Percentiles rank a stretch among this genome's conserved stretches.
phyloP scores from a whole-genome alignment of 768 basidiomycete species.

The Pleurotus citrinopileatus region DNA sequence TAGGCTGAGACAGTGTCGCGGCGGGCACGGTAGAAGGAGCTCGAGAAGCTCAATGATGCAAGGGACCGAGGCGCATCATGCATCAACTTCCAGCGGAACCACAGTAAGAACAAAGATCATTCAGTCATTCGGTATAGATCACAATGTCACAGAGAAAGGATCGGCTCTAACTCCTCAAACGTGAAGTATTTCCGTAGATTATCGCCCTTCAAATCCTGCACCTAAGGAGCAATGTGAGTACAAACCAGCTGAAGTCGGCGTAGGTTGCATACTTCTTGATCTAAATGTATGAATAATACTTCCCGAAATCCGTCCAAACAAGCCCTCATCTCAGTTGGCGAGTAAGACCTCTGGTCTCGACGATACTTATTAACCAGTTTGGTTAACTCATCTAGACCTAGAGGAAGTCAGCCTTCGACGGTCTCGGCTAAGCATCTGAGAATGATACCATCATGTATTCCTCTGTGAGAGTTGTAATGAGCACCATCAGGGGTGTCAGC shows the following conservation, averaged over 20 bases:
- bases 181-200: slow-evolving; percentile 55
- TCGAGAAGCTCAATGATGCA: too few relatives aligned
- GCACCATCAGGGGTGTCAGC: slow-evolving; percentile 33
- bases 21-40: too few relatives aligned
- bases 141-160: neutral
- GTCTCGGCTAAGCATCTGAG: neutral
- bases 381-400: slow-evolving; percentile 41
- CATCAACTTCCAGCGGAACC: too few relatives aligned
- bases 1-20: too few relatives aligned
- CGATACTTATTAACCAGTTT: slow-evolving; percentile 39
- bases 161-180: slow-evolving; percentile 37
- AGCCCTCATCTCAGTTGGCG: slow-evolving; percentile 44
- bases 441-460: slow-evolving; percentile 48
- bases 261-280: slow-evolving; percentile 61
- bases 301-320: slow-evolving; percentile 48
- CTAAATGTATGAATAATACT: slow-evolving; percentile 50
- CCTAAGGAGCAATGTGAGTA: slow-evolving; percentile 26
- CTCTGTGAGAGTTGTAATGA: slow-evolving; percentile 48
- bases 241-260: too few relatives aligned
- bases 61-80: too few relatives aligned
- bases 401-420: neutral
- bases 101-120: neutral
- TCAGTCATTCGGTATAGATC: too few relatives aligned
- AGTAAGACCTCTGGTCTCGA: slow-evolving; percentile 42
- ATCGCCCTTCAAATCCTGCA: slow-evolving; percentile 44